A percentile compares a stretch with the other conserved stretches of the same genome.
Conservation (phyloP, 805 yeast genomes). For the Wickerhamomyces ciferrii region DNA sequence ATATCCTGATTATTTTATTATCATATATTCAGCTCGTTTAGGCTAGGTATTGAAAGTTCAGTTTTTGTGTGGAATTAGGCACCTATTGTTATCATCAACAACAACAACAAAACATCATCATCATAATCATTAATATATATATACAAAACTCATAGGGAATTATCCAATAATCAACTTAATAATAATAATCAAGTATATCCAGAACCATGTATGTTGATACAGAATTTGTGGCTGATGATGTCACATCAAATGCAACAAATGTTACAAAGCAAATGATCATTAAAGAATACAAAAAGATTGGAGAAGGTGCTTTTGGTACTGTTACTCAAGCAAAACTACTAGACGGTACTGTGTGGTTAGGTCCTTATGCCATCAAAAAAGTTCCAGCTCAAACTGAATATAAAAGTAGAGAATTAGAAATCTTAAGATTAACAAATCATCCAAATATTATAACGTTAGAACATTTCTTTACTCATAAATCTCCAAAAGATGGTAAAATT, state of each 20-base stretch:
- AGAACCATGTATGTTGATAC: neutral
- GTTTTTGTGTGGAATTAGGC: no score
- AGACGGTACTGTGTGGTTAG: slow-evolving; percentile 48
- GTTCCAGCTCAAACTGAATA: slow-evolving; percentile 88
- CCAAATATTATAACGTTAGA: slow-evolving; percentile 72
- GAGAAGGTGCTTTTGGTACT: slow-evolving; percentile 85
- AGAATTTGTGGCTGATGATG: slow-evolving; percentile 53
- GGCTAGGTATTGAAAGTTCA: no score
- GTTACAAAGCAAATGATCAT: slow-evolving; percentile 57
- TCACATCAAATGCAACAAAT: slow-evolving; percentile 54
- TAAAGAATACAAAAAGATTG: slow-evolving; percentile 67
- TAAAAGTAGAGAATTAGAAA: slow-evolving; percentile 76
- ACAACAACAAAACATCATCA: no score
- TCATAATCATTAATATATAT: neutral
- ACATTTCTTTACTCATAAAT: slow-evolving; percentile 65
- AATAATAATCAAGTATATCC: neutral
- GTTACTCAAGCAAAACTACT: slow-evolving; percentile 67
- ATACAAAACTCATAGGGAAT: no score
- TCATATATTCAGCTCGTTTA: no score
- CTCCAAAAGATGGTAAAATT: slow-evolving; percentile 55
- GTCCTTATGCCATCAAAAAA: slow-evolving; percentile 80
- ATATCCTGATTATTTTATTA: no score
- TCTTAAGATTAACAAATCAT: slow-evolving; percentile 68
- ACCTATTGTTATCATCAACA: no score
- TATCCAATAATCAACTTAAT: neutral